These are phyloP conservation scores for Mortierella sp. DNA, from an alignment of 371 early-diverging fungal genomes.

Conservation along the genomic window DNA sequence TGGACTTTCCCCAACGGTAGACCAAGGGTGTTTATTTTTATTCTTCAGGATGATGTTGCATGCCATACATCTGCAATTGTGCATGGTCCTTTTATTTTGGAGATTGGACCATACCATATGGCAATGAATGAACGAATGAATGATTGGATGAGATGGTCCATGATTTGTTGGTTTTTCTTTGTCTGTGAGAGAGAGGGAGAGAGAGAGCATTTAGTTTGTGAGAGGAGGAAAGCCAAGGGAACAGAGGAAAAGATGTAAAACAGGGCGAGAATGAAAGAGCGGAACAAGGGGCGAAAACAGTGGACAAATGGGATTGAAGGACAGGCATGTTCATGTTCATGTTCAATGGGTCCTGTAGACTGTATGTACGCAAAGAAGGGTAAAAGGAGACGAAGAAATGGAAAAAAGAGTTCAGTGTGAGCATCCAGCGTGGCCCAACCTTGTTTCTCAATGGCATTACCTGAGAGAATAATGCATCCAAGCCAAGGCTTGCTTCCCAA, in stretches of 20 bases:
- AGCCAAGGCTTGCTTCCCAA: no score
- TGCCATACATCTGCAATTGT: no score
- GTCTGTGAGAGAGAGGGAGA: background rate
- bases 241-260: background rate
- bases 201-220: background rate
- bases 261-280: background rate
- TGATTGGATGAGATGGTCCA: background rate
- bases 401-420: background rate
- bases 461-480: no score
- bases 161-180: background rate
- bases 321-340: background rate
- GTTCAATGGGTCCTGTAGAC: background rate
- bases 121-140: background rate
- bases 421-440: slow-evolving; percentile 1
- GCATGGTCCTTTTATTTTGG: background rate
- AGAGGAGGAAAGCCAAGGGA: background rate
- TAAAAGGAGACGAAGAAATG: background rate
- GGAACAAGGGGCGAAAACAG: background rate
- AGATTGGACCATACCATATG: no score
- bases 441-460: background rate
- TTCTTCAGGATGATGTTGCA: background rate
- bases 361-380: background rate
- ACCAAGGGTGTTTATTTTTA: background rate
- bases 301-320: background rate
- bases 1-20: background rate